These are phyloP conservation scores for Panellus pusillus DNA, from an alignment of 768 basidiomycete genomes.

Conservation along the genomic window DNA sequence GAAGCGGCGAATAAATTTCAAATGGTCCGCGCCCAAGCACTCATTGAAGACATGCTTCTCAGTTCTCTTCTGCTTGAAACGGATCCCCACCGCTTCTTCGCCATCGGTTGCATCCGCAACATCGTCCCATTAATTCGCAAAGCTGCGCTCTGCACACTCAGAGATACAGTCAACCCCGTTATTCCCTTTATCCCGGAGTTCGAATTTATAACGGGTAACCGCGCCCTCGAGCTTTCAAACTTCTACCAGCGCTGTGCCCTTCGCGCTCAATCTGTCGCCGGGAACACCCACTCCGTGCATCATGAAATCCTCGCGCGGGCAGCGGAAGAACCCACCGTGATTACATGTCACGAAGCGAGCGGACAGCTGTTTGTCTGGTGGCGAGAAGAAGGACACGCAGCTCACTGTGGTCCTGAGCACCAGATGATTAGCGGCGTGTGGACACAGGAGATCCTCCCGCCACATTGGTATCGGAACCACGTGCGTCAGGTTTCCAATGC, in stretches of 20 bases:
- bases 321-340: neutral
- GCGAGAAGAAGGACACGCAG: neutral
- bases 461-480: slow-evolving; percentile 4
- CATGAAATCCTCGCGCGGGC: neutral
- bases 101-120: slow-evolving; percentile 7
- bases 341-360: neutral
- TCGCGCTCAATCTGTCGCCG: slow-evolving; percentile 1
- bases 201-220: slow-evolving; percentile 3
- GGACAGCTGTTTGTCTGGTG: slow-evolving; percentile 6
- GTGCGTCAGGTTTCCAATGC: neutral
- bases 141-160: slow-evolving; percentile 2
- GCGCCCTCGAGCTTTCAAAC: slow-evolving; percentile 6
- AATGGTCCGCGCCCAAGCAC: slow-evolving; percentile 9
- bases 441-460: slow-evolving; percentile 7
- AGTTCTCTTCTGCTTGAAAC: slow-evolving; percentile 3
- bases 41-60: slow-evolving; percentile 7
- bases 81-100: slow-evolving; percentile 14
- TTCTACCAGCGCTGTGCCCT: slow-evolving; percentile 10
- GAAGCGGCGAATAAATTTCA: slow-evolving; percentile 14
- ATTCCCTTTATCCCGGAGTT: slow-evolving; percentile 10
- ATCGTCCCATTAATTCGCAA: slow-evolving; percentile 5
- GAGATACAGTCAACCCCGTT: neutral
- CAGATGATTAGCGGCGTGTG: neutral
- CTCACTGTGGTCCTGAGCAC: neutral
- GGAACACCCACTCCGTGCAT: neutral